Base-by-base conservation (phyloP, 1,284 basidiomycete species). In the Hemileia vastatrix region DNA sequence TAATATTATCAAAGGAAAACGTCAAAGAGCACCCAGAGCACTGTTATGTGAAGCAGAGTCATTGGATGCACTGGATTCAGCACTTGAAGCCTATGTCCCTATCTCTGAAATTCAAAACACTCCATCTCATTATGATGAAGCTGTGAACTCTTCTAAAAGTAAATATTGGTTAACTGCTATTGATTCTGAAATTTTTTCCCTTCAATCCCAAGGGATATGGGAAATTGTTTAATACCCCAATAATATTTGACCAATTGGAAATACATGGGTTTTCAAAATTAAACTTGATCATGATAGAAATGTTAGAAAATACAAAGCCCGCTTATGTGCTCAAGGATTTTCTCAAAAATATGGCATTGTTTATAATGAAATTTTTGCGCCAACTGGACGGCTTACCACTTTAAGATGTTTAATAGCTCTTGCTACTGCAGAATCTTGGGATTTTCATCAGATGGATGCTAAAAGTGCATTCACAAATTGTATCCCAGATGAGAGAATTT, bases 391-490 rank as follows among this genome's bases (percentile, higher is more conserved):
- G 13, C 2, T 33, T 13, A 9, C 32, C 1, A 33, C 52, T 36
- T 11, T 54, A 1, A 1, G 52, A 8, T 11, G 19, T 1, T 8
- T 33, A 2, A 8, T 54, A 2, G 36, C 52, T 2, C 3, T 32
- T 6, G 52, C 27, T 2, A 33, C 36, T 18, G 36, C 21, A 11
- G 5, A 6, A 2, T 3, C 4, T 4, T 24, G 23, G 50, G 3
- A 52, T 3, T 18, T 52, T n/a, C 50, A 52, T 52, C 31, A 54
- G 21, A 54, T 54, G 52, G 52, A 54, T 36, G 52, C 33, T 2
- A 15, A 33, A 13, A 54, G 21, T 19, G 31, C 31, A 3, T 54
- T 54, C n/a, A 11, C 36, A 2, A 54, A 54, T 19, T 9, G 52
- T 2, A 18, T 32, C 4, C 18, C 36, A 19, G 31, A 54, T 2